These are phyloP conservation scores for Penicillium parvum DNA, from an alignment of 495 filamentous ascomycete genomes.

Conservation along the genomic window DNA sequence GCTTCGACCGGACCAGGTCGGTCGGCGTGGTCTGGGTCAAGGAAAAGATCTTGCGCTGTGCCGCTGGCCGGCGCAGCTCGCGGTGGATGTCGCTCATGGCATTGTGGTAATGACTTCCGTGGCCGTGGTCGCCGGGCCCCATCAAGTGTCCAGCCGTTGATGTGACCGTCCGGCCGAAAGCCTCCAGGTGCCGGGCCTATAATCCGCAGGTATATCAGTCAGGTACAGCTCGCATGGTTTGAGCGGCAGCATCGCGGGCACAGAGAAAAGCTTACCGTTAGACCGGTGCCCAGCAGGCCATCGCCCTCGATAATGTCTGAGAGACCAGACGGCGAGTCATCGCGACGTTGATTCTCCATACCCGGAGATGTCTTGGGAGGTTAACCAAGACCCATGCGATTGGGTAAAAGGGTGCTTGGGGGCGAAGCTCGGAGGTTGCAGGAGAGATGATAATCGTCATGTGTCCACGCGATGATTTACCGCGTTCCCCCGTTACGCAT, in stretches of 20 bases:
- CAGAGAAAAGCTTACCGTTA: constrained; percentile 40
- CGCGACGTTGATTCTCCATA: constrained; percentile 45
- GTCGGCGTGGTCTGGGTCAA: constrained; percentile 84
- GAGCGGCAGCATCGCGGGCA: constrained; percentile 3
- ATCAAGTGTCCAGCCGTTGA: constrained; percentile 90
- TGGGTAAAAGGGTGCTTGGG: constrained; percentile 9
- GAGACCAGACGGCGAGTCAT: constrained; percentile 44
- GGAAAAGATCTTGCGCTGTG: constrained; percentile 86
- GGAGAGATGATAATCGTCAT: constrained; percentile 25
- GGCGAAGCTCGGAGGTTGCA: constrained; percentile 18
- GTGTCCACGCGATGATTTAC: constrained; percentile 38
- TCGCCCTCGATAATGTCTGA: constrained; percentile 47
- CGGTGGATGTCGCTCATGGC: constrained; percentile 88
- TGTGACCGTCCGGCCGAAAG: constrained; percentile 91
- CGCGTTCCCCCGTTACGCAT: constrained; percentile 30
- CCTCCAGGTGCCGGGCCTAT: constrained; percentile 84
- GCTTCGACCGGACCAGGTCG: constrained; percentile 85
- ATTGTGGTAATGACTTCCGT: constrained; percentile 62
- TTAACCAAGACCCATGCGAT: constrained; percentile 34
- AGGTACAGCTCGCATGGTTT: constrained; percentile 4
- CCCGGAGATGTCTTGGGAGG: constrained; percentile 22
- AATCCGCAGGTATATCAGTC: constrained; percentile 7
- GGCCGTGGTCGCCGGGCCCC: constrained; percentile 57
- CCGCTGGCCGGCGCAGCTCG: constrained; percentile 72
- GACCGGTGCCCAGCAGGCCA: constrained; percentile 48